Conservation (phyloP, 495 filamentous ascomycete species). For the Xylaria scruposa region DNA sequence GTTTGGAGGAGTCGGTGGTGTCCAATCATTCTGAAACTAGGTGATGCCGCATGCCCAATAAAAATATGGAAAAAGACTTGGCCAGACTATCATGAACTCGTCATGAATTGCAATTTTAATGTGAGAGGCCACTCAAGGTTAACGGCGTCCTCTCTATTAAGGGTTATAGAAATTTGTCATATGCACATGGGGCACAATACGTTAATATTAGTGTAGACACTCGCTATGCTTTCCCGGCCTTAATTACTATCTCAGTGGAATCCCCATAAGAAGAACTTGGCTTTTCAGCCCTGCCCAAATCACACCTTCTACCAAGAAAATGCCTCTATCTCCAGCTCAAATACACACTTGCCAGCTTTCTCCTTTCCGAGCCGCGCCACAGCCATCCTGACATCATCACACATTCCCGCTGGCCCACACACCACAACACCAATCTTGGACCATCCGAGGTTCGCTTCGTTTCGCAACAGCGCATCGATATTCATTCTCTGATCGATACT, state of each 20-base stretch:
- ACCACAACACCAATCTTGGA: background rate
- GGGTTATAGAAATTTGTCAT: background rate
- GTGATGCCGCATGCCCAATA: too few species aligned
- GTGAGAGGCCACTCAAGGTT: background rate
- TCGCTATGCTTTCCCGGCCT: background rate
- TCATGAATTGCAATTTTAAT: background rate
- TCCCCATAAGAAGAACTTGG: background rate
- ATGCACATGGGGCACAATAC: too few species aligned
- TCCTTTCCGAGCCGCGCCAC: background rate
- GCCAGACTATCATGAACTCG: too few species aligned
- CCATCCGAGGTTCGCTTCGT: background rate
- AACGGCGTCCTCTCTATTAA: background rate
- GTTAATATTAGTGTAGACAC: too few species aligned
- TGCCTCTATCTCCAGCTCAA: constrained; percentile 3
- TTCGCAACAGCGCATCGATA: background rate
- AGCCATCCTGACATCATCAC: background rate
- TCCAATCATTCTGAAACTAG: background rate
- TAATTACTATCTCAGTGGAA: background rate
- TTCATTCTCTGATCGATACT: background rate
- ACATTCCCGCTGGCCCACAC: constrained; percentile 5
- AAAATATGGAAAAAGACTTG: too few species aligned
- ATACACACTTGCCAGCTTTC: background rate
- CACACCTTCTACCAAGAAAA: background rate
- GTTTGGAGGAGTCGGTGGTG: background rate
- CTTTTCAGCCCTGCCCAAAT: background rate